Base-by-base conservation (phyloP, 1,284 basidiomycete species). In the Agroathelia rolfsii region DNA sequence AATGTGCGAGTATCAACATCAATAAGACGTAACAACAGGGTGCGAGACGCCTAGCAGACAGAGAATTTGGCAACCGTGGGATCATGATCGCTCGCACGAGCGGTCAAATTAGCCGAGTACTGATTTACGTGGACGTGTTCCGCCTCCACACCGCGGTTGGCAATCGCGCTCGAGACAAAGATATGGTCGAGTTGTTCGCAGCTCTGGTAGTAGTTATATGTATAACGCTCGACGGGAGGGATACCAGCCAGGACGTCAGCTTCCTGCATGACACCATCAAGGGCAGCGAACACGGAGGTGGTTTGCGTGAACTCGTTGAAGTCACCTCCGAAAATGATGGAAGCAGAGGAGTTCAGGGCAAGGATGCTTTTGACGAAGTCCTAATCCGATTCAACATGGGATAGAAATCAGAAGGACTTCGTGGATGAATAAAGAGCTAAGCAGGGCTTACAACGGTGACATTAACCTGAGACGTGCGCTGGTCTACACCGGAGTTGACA, bases 81-180 rank as follows among this genome's bases (percentile, higher is more conserved):
- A 47, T 76, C 74, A 42, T 77, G 73, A 44, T 76, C 74, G 39
- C 69, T 72, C 34, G 64, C 58, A 13, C 70, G 53, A 24, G 43
- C 55, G 21, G 49, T 49, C 12, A 64, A 39, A 6, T 52, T 53
- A 14, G 62, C 50, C 9, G 64, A 54, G 71, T 71, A 76, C 38
- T 66, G 72, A 46, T 78, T 77, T 10, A 64, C 66, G 47, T 77
- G 74, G 30, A 76, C 56, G 42, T 76, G 73, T 44, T 76, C 67
- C 17, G 66, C 64, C 35, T 65, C 48, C 6, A 61, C 55, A 10
- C 54, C 55, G 17, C 67, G 55, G 16, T 35, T 34, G 32, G 52
- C 55, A 24, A 81, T 48, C 6, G 66, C 65, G 12, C 56, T 40
- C 6, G 71, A 71, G 23, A 76, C 53, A 48, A 76, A 69, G 15